Base-by-base conservation (phyloP, 2,329 filamentous ascomycete genomes). In the Aphanocladium album region DNA sequence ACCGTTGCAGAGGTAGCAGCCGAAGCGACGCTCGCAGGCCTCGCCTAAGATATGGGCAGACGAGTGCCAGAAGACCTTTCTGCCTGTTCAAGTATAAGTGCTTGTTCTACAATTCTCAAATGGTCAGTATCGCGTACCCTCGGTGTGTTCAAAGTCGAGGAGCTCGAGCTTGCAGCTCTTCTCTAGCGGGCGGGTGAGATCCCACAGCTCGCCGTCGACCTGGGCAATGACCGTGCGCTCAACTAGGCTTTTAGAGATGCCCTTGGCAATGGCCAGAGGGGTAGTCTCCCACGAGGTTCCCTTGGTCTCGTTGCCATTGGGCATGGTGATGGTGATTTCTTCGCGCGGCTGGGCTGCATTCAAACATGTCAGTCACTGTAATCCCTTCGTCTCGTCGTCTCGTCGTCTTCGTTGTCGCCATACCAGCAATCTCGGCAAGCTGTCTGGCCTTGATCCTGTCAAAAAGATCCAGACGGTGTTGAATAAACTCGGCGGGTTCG, bases 21-120 rank as follows among this genome's bases (percentile, higher is more conserved):
- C 91, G 72, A 92, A 99, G 69, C 92, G 85, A 71, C 89, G 85
- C 77, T 99, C 95, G 54, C 89, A 90, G 62, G 93, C 93, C 77
- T 98, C 95, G 67, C 95, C 95, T n/a, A 99, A 85, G 65, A 96
- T 88, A 74, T 99, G 95, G 49, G 95, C 95, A 69, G 89, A 93
- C 21, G 91, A 96, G 76, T 98, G 95, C 93, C 93, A 99, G 79
- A 97, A 99, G 60, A 98, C 93, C 74, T 91, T 91, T 79, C 95
- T 93, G 69, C 91, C 93, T 77, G 58, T 23, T 25, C 4, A 33
- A 21, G 37, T 33, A 37, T 50, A 16, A 56, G 41, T 12, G 35
- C 14, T n/a, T 9, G 25, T 25, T 43, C 27, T 17, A 12, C 12
- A 17, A 43, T 14, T 12, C 6, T 12, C 14, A 14, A 16, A 23